phyloP scores from a whole-genome alignment of 192 early-diverging fungal genomes.

The Bifiguratus adelaidae region DNA sequence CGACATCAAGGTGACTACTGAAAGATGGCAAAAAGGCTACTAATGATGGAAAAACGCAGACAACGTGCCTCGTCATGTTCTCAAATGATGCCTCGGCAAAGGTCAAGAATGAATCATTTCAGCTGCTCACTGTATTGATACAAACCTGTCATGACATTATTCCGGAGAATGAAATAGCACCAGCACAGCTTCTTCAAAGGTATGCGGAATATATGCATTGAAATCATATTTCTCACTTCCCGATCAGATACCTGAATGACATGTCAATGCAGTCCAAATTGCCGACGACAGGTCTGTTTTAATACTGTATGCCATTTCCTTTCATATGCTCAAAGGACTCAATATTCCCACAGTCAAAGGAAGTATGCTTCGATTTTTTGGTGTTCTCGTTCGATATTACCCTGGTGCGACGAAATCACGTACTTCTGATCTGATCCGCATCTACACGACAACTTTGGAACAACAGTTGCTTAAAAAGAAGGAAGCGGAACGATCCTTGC shows the following conservation, averaged over 20 bases:
- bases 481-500: slow-evolving; percentile 11
- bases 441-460: slow-evolving; percentile 16
- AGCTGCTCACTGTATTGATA: background rate
- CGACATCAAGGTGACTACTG: slow-evolving; percentile 22
- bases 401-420: slow-evolving; percentile 9
- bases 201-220: background rate
- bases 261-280: background rate
- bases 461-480: slow-evolving; percentile 14
- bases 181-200: background rate
- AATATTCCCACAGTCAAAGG: slow-evolving; percentile 19
- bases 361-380: slow-evolving; percentile 26
- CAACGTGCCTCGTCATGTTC: background rate
- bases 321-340: background rate
- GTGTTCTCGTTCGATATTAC: slow-evolving; percentile 22
- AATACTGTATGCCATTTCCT: background rate
- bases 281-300: background rate
- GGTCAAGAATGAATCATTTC: background rate
- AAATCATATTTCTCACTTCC: slow-evolving; percentile 11
- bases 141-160: background rate
- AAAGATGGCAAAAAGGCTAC: background rate
- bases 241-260: background rate
- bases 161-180: background rate
- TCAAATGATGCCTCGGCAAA: background rate
- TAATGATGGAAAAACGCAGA: background rate
- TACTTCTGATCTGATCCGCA: slow-evolving; percentile 10